These are phyloP conservation scores for Chionographis japonica DNA, from an alignment of 106 monocot species.

Conservation along the genomic window DNA sequence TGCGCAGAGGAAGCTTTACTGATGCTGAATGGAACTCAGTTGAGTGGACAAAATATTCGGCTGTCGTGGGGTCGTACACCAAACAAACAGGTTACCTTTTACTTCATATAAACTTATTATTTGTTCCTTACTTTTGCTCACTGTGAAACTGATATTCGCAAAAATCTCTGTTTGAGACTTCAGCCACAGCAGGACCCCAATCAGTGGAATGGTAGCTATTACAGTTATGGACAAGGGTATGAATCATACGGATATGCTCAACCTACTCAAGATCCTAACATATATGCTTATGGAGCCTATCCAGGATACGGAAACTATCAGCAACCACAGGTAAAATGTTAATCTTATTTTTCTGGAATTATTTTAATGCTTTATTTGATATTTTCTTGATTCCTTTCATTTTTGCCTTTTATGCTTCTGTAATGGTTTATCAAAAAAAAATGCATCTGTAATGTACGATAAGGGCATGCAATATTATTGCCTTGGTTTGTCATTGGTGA, in stretches of 20 bases:
- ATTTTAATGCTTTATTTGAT: too few species aligned
- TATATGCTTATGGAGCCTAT: conserved; percentile 69
- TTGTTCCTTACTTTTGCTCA: neutral
- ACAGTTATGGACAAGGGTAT: conserved; percentile 75
- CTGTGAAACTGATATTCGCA: neutral
- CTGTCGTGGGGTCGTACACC: conserved; percentile 76
- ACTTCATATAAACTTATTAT: neutral
- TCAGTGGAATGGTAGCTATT: conserved; percentile 59
- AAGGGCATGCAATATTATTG: too few species aligned
- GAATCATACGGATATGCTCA: conserved; percentile 65
- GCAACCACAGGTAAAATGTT: conserved; percentile 37
- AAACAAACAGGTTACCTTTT: conserved; percentile 53
- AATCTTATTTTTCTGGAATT: too few species aligned
- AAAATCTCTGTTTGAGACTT: neutral
- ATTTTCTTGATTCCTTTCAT: too few species aligned
- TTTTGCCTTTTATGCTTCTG: too few species aligned
- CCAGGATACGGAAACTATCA: conserved; percentile 59
- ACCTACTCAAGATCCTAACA: conserved; percentile 64
- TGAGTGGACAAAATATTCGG: too few species aligned
- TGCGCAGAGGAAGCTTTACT: too few species aligned
- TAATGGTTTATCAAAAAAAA: too few species aligned
- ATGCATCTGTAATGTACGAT: too few species aligned
- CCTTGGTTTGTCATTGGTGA: too few species aligned
- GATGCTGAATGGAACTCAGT: too few species aligned
- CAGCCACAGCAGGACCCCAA: conserved; percentile 59